phyloP scores from a whole-genome alignment of 1,139 yeast genomes.

The Saccharomyces uvarum region DNA sequence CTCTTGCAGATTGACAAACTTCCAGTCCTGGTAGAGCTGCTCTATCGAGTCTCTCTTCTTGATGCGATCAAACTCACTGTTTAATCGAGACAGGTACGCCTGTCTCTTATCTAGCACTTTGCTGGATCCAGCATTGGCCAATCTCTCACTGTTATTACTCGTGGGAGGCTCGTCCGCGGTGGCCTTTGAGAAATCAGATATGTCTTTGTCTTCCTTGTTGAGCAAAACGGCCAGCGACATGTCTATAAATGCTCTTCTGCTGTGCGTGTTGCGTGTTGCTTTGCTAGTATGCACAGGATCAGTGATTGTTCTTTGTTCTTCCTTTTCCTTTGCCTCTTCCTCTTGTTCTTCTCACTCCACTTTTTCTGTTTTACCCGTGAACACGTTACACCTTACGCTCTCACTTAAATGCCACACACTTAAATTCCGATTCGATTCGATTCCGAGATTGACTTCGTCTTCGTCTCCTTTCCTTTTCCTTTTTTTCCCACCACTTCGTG shows the following conservation, averaged over 20 bases:
- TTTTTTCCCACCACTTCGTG: slow-evolving; percentile 1
- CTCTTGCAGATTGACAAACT: slow-evolving; percentile 30
- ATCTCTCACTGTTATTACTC: slow-evolving; percentile 2
- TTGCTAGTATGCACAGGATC: background rate
- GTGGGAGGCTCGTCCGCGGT: slow-evolving; percentile 1
- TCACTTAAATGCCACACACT: background rate
- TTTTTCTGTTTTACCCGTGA: background rate
- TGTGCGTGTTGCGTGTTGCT: background rate
- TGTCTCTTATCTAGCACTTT: background rate
- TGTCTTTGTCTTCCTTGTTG: slow-evolving; percentile 22
- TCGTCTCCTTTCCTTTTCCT: background rate
- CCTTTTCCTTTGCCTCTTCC: background rate
- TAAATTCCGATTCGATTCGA: background rate
- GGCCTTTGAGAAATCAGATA: background rate
- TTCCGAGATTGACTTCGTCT: background rate
- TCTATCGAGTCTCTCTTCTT: slow-evolving; percentile 24
- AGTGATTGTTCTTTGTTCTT: background rate
- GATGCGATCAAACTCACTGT: slow-evolving; percentile 18
- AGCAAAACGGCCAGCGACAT: slow-evolving; percentile 27
- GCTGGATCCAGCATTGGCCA: background rate
- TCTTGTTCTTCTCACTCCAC: background rate
- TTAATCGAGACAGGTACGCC: slow-evolving; percentile 15
- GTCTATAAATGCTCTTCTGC: background rate
- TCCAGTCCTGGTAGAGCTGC: slow-evolving; percentile 30
- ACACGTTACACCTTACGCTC: background rate